These are phyloP conservation scores for Telopea speciosissima DNA, from an alignment of 177 flowering plant genomes.

Conservation along the genomic window DNA sequence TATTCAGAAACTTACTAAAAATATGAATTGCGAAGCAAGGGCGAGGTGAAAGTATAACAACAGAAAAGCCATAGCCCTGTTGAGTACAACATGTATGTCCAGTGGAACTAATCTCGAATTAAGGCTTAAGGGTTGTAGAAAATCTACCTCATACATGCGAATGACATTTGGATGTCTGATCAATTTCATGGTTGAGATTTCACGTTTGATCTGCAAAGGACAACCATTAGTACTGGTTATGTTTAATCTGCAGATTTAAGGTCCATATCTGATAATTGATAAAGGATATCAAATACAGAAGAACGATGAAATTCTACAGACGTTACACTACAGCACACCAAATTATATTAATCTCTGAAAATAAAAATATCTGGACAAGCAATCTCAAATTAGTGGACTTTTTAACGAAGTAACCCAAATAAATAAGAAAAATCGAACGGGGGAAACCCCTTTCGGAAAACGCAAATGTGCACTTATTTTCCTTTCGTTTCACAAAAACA, in stretches of 20 bases:
- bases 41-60: neutral
- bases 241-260: neutral
- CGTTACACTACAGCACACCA: neutral
- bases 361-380: neutral
- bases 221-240: neutral
- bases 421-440: neutral
- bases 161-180: constrained; percentile 85
- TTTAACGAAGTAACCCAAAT: neutral
- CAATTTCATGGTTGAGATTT: constrained; percentile 82
- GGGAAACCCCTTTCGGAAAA: neutral
- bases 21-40: neutral
- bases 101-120: no score
- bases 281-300: neutral
- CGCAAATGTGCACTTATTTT: neutral
- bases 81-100: no score
- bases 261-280: neutral
- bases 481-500: neutral
- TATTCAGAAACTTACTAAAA: neutral
- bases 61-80: no score
- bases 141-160: constrained; percentile 67
- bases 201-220: constrained; percentile 70
- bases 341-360: neutral
- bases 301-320: neutral
- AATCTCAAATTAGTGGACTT: neutral
- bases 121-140: neutral